Evolutionary conservation across 176 grass and related monocot species (phyloP).

Genomic region (Aechmea fasciata): DNA sequence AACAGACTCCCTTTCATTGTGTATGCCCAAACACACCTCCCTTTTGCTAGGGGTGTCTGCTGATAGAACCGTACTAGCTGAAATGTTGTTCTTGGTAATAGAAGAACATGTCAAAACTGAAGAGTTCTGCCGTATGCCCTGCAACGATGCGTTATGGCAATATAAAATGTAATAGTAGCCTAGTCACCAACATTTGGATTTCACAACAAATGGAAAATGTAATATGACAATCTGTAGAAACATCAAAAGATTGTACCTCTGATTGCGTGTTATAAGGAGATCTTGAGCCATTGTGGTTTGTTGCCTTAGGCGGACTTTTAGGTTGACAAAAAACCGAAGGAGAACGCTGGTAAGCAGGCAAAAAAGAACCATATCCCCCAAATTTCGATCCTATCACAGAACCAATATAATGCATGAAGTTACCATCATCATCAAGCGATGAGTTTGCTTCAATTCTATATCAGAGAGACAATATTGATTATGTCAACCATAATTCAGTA

Average conservation of each 20-base stretch:
- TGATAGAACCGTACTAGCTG: conserved; percentile 16
- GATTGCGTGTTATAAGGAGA: conserved; percentile 53
- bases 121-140: conserved; percentile 45
- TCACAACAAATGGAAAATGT: neutral
- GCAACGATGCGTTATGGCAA: conserved; percentile 28
- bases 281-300: conserved; percentile 34
- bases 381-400: conserved; percentile 73
- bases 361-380: conserved; percentile 95
- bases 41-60: conserved; percentile 43
- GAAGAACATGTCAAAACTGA: conserved; percentile 32
- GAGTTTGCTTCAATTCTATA: neutral
- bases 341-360: conserved; percentile 80
- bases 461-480: conserved; percentile 16
- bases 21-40: conserved; percentile 28
- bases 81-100: conserved; percentile 40
- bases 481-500: conserved; percentile 16
- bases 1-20: conserved; percentile 22
- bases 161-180: neutral
- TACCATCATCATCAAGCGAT: neutral
- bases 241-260: conserved; percentile 48
- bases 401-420: conserved; percentile 18
- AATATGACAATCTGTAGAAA: neutral
- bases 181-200: neutral
- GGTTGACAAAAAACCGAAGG: conserved; percentile 46
- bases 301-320: conserved; percentile 48